Percentiles rank a stretch among this genome's conserved stretches.
Evolutionary conservation across 306 rosid species (phyloP).

Genomic region (Sphenostylis stenocarpa): DNA sequence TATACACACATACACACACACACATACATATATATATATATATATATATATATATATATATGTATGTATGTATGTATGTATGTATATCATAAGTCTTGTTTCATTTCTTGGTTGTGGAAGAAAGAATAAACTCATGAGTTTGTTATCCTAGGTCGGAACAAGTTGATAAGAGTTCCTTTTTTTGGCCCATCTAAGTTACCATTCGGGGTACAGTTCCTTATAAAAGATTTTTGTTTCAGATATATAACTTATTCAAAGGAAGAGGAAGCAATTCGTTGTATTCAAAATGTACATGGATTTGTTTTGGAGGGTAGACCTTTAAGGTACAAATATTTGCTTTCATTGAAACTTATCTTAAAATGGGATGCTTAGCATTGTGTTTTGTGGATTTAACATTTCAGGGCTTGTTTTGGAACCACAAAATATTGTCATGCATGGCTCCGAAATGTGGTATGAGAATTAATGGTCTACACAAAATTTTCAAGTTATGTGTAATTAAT

Average conservation of each 20-base stretch:
- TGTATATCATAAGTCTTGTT: neutral
- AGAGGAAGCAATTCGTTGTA: conserved; percentile 96
- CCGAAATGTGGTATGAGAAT: conserved; percentile 79
- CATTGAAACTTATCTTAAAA: neutral
- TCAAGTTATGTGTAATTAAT: conserved; percentile 13
- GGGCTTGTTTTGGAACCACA: conserved; percentile 99
- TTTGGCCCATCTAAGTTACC: too few relatives aligned
- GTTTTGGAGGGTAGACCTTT: conserved; percentile 87
- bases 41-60: too few relatives aligned
- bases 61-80: too few relatives aligned
- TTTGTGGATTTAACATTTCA: conserved; percentile 34
- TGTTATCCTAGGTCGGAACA: too few relatives aligned
- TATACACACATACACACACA: too few relatives aligned
- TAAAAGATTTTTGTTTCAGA: conserved; percentile 46
- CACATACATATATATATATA: too few relatives aligned
- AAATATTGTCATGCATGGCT: conserved; percentile 99
- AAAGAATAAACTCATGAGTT: too few relatives aligned
- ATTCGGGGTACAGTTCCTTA: neutral
- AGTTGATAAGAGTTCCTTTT: too few relatives aligned
- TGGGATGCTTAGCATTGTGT: neutral
- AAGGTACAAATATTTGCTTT: conserved; percentile 49
- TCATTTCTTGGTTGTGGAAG: too few relatives aligned
- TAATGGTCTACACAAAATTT: conserved; percentile 11
- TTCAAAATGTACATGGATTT: conserved; percentile 99
- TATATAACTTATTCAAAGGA: conserved; percentile 96